Conservation (phyloP, 768 basidiomycete genomes). For the Gloeopeniophorella convolvens region DNA sequence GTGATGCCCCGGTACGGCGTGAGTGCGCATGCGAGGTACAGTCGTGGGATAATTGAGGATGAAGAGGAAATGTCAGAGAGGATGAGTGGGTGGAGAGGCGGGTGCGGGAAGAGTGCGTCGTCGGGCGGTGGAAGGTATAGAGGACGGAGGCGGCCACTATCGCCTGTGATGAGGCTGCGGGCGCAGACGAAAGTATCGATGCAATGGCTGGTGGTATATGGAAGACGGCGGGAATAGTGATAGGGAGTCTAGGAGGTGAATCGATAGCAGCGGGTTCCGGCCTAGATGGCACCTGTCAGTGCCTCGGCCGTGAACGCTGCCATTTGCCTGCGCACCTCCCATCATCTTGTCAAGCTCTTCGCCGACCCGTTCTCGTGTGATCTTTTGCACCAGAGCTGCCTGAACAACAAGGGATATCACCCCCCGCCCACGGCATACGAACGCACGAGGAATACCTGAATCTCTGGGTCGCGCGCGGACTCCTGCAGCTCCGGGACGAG, state of each 20-base stretch:
- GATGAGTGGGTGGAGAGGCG: conserved; percentile 44
- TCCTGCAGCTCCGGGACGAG: conserved; percentile 62
- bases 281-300: conserved; percentile 36
- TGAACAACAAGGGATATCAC: conserved; percentile 19
- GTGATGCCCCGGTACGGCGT: conserved; percentile 59
- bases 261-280: conserved; percentile 63
- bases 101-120: conserved; percentile 27
- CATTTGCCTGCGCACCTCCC: conserved; percentile 47
- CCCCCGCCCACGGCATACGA: not conserved
- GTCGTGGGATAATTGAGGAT: conserved; percentile 40
- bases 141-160: conserved; percentile 56
- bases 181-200: conserved; percentile 38
- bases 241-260: conserved; percentile 69
- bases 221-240: conserved; percentile 64
- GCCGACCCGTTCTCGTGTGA: conserved; percentile 86
- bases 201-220: conserved; percentile 42
- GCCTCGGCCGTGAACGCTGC: not conserved
- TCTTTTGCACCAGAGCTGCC: conserved; percentile 69
- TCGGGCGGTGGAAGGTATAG: conserved; percentile 38
- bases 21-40: conserved; percentile 78
- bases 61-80: conserved; percentile 31
- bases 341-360: conserved; percentile 95
- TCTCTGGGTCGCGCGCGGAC: conserved; percentile 52
- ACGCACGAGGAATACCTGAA: conserved; percentile 45
- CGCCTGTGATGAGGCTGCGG: conserved; percentile 36